A percentile compares a stretch with the other conserved stretches of the same genome.
phyloP scores from a whole-genome alignment of 139 green algal genomes.

The Mychonastes homosphaera region DNA sequence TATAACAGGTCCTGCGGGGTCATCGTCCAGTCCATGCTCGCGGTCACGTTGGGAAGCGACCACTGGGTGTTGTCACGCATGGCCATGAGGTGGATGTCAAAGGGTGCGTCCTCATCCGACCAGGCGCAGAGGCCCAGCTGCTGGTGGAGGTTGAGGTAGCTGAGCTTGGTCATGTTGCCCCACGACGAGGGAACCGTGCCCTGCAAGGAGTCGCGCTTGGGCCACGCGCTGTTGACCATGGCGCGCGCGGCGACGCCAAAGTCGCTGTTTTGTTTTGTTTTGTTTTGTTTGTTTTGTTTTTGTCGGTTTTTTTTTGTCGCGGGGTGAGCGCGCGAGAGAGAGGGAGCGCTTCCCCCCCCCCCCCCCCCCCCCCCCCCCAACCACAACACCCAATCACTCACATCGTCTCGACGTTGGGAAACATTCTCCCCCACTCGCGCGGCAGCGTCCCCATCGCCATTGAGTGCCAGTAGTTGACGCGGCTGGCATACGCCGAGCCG shows the following conservation, averaged over 20 bases:
- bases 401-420: slow-evolving; percentile 9
- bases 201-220: not conserved
- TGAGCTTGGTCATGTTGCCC: slow-evolving; percentile 3
- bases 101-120: slow-evolving; percentile 6
- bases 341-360: no score
- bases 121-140: slow-evolving; percentile 8
- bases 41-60: slow-evolving; percentile 9
- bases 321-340: no score
- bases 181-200: not conserved
- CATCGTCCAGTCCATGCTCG: slow-evolving; percentile 9
- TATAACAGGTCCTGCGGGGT: no score
- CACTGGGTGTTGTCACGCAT: slow-evolving; percentile 8
- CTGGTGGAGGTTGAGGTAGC: slow-evolving; percentile 5
- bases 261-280: no score
- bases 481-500: not conserved
- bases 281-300: no score
- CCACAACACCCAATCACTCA: not conserved
- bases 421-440: slow-evolving; percentile 8
- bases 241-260: no score
- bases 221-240: no score
- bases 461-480: slow-evolving; percentile 10
- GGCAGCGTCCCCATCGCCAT: slow-evolving; percentile 2
- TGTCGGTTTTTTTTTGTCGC: no score
- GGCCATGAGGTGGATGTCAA: slow-evolving; percentile 11
- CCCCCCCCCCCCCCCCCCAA: no score